phyloP scores from a whole-genome alignment of 2,329 filamentous ascomycete species.

The Pezicula carpinea region DNA sequence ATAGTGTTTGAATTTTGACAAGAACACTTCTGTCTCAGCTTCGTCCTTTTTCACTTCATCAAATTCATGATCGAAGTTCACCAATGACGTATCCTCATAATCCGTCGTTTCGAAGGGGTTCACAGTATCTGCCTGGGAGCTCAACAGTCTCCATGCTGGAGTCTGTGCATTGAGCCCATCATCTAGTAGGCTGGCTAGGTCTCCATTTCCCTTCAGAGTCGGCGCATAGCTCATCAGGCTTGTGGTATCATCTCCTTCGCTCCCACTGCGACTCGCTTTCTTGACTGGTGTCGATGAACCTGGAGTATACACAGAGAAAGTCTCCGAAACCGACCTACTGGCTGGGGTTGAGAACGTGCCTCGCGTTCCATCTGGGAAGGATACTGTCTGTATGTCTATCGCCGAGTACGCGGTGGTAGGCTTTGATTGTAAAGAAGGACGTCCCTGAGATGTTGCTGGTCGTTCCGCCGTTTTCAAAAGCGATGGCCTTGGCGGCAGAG shows the following conservation, averaged over 20 bases:
- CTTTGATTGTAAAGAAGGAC: conserved; percentile 47
- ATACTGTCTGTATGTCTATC: conserved; percentile 73
- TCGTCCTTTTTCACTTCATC: conserved; percentile 44
- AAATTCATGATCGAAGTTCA: conserved; percentile 73
- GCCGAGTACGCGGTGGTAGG: conserved; percentile 83
- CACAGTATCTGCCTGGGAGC: conserved; percentile 54
- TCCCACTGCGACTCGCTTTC: conserved; percentile 34
- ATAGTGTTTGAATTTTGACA: conserved; percentile 92
- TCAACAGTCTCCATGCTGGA: conserved; percentile 64
- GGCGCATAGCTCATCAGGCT: conserved; percentile 46
- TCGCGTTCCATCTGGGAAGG: conserved; percentile 64
- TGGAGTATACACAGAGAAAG: conserved; percentile 18
- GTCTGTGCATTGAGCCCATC: conserved; percentile 64
- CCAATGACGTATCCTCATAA: conserved; percentile 47
- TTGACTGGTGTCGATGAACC: conserved; percentile 21
- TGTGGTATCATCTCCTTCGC: conserved; percentile 43
- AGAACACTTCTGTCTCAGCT: conserved; percentile 64
- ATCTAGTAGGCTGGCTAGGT: conserved; percentile 77
- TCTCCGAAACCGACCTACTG: conserved; percentile 24
- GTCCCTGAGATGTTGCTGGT: conserved; percentile 15
- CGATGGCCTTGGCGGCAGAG: conserved; percentile 40
- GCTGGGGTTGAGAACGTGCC: conserved; percentile 53
- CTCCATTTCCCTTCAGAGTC: conserved; percentile 51
- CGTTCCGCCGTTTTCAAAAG: conserved; percentile 19
- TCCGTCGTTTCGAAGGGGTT: conserved; percentile 56